A percentile compares a stretch with the other conserved stretches of the same genome.
Evolutionary conservation across 169 alveolate species (phyloP).

Genomic region (Amoebophrya sp.): DNA sequence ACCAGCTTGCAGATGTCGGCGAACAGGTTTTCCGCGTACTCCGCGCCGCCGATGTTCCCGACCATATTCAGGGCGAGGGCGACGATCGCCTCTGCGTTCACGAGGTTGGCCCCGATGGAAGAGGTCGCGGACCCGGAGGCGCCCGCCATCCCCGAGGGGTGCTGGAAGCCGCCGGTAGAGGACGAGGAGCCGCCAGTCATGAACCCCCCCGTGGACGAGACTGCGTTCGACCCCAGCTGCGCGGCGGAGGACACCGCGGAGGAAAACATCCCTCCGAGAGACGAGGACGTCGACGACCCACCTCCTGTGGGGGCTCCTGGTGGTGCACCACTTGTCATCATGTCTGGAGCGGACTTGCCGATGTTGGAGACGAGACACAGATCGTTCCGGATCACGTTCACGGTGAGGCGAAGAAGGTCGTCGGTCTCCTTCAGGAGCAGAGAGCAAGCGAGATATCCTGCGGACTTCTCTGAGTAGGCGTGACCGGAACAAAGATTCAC

Average conservation of each 20-base stretch:
- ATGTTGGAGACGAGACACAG: too few species aligned
- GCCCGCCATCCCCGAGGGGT: too few species aligned
- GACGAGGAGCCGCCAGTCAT: too few species aligned
- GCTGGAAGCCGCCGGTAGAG: background rate
- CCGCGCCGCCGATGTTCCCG: constrained; percentile 52
- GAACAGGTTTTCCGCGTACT: constrained; percentile 46
- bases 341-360: too few species aligned
- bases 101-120: constrained; percentile 20
- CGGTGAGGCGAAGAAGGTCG: constrained; percentile 46
- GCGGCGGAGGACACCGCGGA: background rate
- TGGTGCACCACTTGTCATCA: too few species aligned
- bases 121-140: background rate
- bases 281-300: background rate
- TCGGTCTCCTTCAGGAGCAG: constrained; percentile 57
- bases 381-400: constrained; percentile 43
- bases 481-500: constrained; percentile 72
- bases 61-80: constrained; percentile 59
- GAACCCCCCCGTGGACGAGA: too few species aligned
- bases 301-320: background rate
- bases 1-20: constrained; percentile 47
- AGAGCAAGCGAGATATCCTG: constrained; percentile 88
- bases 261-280: background rate
- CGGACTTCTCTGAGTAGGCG: constrained; percentile 76
- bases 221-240: background rate
- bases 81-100: constrained; percentile 41